These are phyloP conservation scores for Prunus persica DNA, from an alignment of 306 rosid genomes.

Conservation along the genomic window Prunus_persica_NCBIv2 NC_034009.1:22935501-22936000, in stretches of 20 bases:
- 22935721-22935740: background rate
- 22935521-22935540: background rate
- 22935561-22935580: background rate
- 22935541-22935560: background rate
- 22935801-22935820: slow-evolving; percentile 44
- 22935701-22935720: background rate
- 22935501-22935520: background rate
- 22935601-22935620: background rate
- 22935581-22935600: background rate
- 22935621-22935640: background rate
- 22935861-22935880: background rate
- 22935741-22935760: no score
- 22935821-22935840: slow-evolving; percentile 53
- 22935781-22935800: slow-evolving; percentile 1
- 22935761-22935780: background rate
- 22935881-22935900: background rate
- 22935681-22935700: background rate
- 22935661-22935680: no score
- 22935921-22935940: background rate
- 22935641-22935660: background rate
- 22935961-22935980: background rate
- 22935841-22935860: slow-evolving; percentile 44
- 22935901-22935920: background rate
- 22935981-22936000: background rate
- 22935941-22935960: background rate